phyloP scores from a whole-genome alignment of 2,329 filamentous ascomycete genomes.

The Cyclaneusma minus region DNA sequence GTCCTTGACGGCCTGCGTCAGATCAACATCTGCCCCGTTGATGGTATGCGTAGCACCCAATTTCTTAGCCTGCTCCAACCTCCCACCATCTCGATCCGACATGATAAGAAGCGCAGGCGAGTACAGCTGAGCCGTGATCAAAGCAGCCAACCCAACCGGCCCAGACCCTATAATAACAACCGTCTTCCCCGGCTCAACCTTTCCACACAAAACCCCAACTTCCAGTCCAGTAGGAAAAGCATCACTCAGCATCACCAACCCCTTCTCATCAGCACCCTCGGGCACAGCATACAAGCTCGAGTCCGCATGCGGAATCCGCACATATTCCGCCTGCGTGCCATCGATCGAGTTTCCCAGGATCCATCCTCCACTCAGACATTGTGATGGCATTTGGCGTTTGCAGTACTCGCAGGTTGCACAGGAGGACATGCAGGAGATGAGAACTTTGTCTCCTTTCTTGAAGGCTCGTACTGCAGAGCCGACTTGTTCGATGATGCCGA shows the following conservation, averaged over 20 bases:
- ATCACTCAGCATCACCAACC: conserved; percentile 41
- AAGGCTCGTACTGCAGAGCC: conserved; percentile 30
- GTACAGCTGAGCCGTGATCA: conserved; percentile 39
- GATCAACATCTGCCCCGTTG: conserved; percentile 21
- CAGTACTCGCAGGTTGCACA: conserved; percentile 37
- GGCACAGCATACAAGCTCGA: conserved; percentile 71
- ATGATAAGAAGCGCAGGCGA: conserved; percentile 33
- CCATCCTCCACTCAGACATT: conserved; percentile 37
- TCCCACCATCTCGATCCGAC: conserved; percentile 31
- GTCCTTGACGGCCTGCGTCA: conserved; percentile 22
- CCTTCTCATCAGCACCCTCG: conserved; percentile 67
- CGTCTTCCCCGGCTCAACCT: conserved; percentile 32
- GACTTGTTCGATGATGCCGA: conserved; percentile 29
- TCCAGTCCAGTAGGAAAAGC: conserved; percentile 40
- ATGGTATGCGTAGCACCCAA: conserved; percentile 32
- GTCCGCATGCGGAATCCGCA: conserved; percentile 65
- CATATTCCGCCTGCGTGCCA: conserved; percentile 75
- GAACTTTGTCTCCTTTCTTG: conserved; percentile 31
- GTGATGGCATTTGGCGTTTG: conserved; percentile 31
- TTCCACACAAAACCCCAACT: conserved; percentile 33
- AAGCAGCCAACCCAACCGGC: conserved; percentile 36
- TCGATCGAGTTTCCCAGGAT: conserved; percentile 44
- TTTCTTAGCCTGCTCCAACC: conserved; percentile 28
- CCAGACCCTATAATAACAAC: conserved; percentile 40
- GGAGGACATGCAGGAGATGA: conserved; percentile 33